Evolutionary conservation across 257 asterid genomes (phyloP).

Genomic region (Leptodermis oblonga): DNA sequence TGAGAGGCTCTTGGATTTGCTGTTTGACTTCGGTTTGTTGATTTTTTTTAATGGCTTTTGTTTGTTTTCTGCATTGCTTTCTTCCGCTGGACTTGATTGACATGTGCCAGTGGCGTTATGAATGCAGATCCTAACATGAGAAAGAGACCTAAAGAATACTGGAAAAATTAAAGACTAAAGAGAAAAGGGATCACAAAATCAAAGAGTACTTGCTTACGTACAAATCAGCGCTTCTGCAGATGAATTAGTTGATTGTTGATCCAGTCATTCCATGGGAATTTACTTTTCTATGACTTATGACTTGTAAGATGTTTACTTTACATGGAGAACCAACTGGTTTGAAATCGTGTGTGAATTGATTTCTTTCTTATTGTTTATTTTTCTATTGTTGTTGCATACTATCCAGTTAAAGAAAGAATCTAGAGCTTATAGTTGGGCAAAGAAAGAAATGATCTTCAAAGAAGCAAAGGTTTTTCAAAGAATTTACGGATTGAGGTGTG

Average conservation of each 20-base stretch:
- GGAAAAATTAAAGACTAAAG: conserved; percentile 60
- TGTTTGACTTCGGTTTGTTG: conserved; percentile 11
- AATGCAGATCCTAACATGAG: conserved; percentile 67
- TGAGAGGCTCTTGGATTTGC: conserved; percentile 6
- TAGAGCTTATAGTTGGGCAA: conserved; percentile 84
- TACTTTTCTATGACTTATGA: conserved; percentile 26
- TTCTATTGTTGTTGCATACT: conserved; percentile 62
- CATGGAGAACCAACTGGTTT: conserved; percentile 21
- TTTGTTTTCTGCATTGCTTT: conserved; percentile 22
- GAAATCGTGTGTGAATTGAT: conserved; percentile 41
- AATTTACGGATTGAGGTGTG: conserved; percentile 60
- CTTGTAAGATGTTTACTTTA: conserved; percentile 20
- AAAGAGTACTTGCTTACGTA: conserved; percentile 32
- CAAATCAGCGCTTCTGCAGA: conserved; percentile 40
- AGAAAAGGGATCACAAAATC: conserved; percentile 58
- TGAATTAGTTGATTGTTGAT: conserved; percentile 44
- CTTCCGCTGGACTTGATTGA: conserved; percentile 34
- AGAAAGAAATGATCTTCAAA: conserved; percentile 79
- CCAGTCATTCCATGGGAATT: conserved; percentile 37
- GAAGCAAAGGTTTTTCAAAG: conserved; percentile 71
- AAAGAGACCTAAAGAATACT: conserved; percentile 55
- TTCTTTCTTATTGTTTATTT: conserved; percentile 34
- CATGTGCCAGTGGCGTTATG: conserved; percentile 51
- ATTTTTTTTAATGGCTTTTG: conserved; percentile 12
- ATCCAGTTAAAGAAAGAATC: conserved; percentile 86